Percentiles rank a stretch among this genome's conserved stretches.
phyloP scores from a whole-genome alignment of 306 rosid species.

The Ochetophila trinervis region DNA sequence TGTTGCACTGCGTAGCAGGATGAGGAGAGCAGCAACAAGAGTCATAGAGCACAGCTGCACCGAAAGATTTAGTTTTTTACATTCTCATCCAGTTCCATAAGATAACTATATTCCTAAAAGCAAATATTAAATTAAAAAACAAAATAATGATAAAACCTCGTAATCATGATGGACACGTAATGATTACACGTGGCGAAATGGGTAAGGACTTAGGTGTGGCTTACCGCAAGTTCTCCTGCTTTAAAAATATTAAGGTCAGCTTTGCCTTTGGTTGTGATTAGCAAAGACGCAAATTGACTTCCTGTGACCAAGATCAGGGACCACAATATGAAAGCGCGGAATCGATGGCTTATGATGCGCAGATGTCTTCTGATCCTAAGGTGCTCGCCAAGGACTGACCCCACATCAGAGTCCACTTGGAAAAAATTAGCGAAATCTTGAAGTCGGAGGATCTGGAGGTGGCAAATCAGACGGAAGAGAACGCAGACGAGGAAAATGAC shows the following conservation, averaged over 20 bases:
- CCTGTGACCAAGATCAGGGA: conserved; percentile 56
- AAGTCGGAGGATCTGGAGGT: conserved; percentile 79
- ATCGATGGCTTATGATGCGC: conserved; percentile 83
- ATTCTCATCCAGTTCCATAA: too few species aligned
- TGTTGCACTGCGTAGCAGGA: conserved; percentile 76
- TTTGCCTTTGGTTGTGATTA: conserved; percentile 41
- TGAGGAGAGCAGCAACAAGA: conserved; percentile 52
- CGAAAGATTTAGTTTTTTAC: too few species aligned
- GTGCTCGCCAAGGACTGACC: conserved; percentile 70
- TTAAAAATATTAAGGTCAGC: conserved; percentile 36
- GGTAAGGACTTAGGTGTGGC: background rate
- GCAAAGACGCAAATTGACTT: conserved; percentile 69
- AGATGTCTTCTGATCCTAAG: conserved; percentile 76
- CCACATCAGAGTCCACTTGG: conserved; percentile 72
- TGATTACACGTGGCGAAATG: too few species aligned
- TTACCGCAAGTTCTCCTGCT: conserved; percentile 85
- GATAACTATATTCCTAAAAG: too few species aligned
- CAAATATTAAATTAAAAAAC: too few species aligned
- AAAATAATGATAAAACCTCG: too few species aligned
- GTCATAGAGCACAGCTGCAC: conserved; percentile 77
- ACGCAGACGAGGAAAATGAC: conserved; percentile 78
- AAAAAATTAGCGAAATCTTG: conserved; percentile 67
- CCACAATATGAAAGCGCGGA: conserved; percentile 59
- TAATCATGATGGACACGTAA: too few species aligned
- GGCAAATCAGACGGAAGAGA: conserved; percentile 81